Base-by-base conservation (phyloP, 352 stramenopile genomes). In the Globisporangium radiosum region DNA sequence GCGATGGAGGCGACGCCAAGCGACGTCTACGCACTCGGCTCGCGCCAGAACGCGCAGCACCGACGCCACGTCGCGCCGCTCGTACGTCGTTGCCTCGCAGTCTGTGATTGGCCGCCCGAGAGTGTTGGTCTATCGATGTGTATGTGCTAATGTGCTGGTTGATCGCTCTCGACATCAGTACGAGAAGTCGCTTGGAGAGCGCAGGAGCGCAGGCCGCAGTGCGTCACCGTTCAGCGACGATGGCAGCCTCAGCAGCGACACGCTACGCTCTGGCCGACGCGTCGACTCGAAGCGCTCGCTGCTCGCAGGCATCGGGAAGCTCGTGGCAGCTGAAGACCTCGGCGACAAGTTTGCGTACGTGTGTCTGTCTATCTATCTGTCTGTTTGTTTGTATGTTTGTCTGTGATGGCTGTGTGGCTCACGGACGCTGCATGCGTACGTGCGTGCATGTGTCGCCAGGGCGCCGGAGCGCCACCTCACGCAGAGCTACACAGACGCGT, bases 271-370 rank as follows among this genome's bases (percentile, higher is more conserved):
- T 42, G 66, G 75, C 5, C 75, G 71, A 42, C 68, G 72, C 52
- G 53, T 86, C 11, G 73, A 85, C 52, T 75, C 76, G 1, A 75
- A 75, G 11, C 71, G 72, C 43, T 92, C 80, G 4, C 60, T 92
- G n/a, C 81, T 92, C 14, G 81, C 81, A 11, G 83, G 81, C 0
- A 90, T 92, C 36, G 80, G 80, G 13, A 88, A 90, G 17, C 63
- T 85, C 5, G 75, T 92, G n/a, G 77, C 83, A 14, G 67, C 73
- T 5, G 71, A 88, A 58, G 70, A 85, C 39, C 42, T 76, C 25
- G 59, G 49, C n/a, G 70, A 75, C 44, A 70, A 79, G 14, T 54
- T 76, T 10, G 47, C 63, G 73, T 82, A 65, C 15, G 77, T 75
- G 25, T 33, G 25, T 33, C 25, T 33, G 25, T 33, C 25, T 33